Percentiles rank a stretch among this genome's conserved stretches.
phyloP scores from a whole-genome alignment of 2,329 filamentous ascomycete genomes.

The Sporothrix brasiliensis region DNA sequence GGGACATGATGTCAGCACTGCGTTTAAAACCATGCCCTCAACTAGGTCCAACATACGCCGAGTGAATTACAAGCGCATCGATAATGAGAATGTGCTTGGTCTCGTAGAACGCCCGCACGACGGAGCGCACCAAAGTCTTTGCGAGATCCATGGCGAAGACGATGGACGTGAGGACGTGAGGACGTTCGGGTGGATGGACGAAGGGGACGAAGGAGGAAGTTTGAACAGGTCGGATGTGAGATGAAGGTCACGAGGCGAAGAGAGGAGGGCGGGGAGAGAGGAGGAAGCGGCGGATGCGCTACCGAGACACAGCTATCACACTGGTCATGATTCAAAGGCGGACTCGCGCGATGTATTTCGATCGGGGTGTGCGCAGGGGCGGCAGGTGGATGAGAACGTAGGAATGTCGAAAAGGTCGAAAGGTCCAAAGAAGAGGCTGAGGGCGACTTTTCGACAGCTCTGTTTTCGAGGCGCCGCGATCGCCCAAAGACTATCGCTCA shows the following conservation, averaged over 20 bases:
- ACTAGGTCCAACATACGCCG: slow-evolving; percentile 59
- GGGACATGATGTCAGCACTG: slow-evolving; percentile 45
- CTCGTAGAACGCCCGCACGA: slow-evolving; percentile 83
- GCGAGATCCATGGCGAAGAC: slow-evolving; percentile 53
- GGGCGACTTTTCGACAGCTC: neutral
- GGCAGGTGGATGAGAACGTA: neutral
- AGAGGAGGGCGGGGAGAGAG: neutral
- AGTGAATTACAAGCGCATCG: slow-evolving; percentile 84
- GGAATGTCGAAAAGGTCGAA: neutral
- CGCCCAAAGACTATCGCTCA: too few species aligned
- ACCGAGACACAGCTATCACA: slow-evolving; percentile 26
- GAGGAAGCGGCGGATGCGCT: slow-evolving; percentile 33
- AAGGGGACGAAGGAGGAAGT: neutral
- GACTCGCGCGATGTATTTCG: neutral
- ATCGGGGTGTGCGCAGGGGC: slow-evolving; percentile 3
- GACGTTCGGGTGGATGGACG: neutral
- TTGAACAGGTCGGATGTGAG: neutral
- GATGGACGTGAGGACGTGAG: too few species aligned
- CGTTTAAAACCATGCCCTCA: slow-evolving; percentile 43
- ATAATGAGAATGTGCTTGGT: slow-evolving; percentile 82
- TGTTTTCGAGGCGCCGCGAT: neutral
- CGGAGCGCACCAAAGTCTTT: slow-evolving; percentile 82
- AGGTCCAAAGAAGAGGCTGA: neutral
- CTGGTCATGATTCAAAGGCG: slow-evolving; percentile 33
- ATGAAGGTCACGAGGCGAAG: neutral